A percentile compares a stretch with the other conserved stretches of the same genome.
These are phyloP conservation scores for Fusarium sp. DNA, from an alignment of 2,329 filamentous ascomycete species.

Conservation along the genomic window DNA sequence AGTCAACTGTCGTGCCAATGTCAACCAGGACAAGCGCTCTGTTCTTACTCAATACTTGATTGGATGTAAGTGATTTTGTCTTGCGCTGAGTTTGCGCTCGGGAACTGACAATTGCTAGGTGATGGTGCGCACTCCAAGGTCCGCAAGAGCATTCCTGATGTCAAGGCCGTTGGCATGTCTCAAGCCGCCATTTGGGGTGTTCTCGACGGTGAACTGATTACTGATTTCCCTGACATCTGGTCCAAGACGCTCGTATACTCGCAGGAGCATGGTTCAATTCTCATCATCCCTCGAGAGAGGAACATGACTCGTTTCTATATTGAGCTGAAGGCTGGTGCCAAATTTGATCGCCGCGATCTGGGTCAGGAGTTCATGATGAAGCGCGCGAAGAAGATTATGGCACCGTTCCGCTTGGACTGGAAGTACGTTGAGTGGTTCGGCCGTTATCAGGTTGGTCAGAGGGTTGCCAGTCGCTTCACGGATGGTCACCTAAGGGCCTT, in stretches of 20 bases:
- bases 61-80: slow-evolving; percentile 64
- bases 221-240: slow-evolving; percentile 80
- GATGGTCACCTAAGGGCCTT: slow-evolving; percentile 72
- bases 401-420: slow-evolving; percentile 68
- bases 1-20: slow-evolving; percentile 63
- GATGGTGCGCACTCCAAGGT: slow-evolving; percentile 80
- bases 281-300: slow-evolving; percentile 79
- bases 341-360: slow-evolving; percentile 53
- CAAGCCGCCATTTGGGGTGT: slow-evolving; percentile 74
- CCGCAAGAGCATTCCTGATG: slow-evolving; percentile 69
- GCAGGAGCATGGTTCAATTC: slow-evolving; percentile 73
- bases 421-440: slow-evolving; percentile 76
- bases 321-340: slow-evolving; percentile 61
- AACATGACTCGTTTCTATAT: slow-evolving; percentile 76
- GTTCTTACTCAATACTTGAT: slow-evolving; percentile 73
- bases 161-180: slow-evolving; percentile 66
- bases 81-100: not conserved
- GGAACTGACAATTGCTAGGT: slow-evolving; percentile 51
- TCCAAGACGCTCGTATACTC: slow-evolving; percentile 77
- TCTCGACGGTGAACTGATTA: slow-evolving; percentile 75
- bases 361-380: slow-evolving; percentile 77
- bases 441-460: slow-evolving; percentile 76
- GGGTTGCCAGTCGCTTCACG: slow-evolving; percentile 76
- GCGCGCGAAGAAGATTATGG: slow-evolving; percentile 70
- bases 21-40: slow-evolving; percentile 61